Percentiles rank a stretch among this genome's conserved stretches.
Evolutionary conservation across 768 basidiomycete genomes (phyloP).

Genomic region (Suillus lakei): DNA sequence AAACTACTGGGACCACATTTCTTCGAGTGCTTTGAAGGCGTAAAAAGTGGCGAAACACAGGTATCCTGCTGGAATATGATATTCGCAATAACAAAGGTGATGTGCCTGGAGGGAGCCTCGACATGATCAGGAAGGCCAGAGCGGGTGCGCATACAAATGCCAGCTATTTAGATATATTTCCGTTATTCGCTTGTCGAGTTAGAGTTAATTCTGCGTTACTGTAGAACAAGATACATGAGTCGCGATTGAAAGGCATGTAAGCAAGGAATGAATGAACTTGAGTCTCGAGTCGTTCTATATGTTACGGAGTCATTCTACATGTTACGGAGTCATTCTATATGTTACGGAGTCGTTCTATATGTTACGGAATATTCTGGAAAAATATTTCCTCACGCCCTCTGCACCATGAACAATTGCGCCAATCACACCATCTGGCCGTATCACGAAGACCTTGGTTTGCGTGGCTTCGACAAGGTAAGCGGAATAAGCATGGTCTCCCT

Average conservation of each 20-base stretch:
- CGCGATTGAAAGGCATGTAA: too few species aligned
- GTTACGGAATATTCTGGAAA: conserved; percentile 20
- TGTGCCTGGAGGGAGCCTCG: not conserved
- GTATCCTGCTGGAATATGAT: too few species aligned
- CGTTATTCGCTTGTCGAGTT: not conserved
- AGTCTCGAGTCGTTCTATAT: too few species aligned
- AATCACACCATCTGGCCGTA: conserved; percentile 48
- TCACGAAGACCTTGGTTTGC: conserved; percentile 33
- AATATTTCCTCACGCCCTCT: conserved; percentile 16
- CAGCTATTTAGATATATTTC: not conserved
- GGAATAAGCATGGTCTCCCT: conserved; percentile 36
- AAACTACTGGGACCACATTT: not conserved
- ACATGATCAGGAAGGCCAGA: not conserved
- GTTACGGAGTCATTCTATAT: too few species aligned
- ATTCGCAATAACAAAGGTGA: not conserved
- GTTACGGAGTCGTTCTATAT: too few species aligned
- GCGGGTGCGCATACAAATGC: not conserved
- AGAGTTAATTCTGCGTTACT: too few species aligned
- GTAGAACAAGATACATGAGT: not conserved
- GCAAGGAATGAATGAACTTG: not conserved
- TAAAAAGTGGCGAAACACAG: not conserved
- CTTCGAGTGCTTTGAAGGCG: not conserved
- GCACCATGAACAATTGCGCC: conserved; percentile 39
- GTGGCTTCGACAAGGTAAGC: conserved; percentile 38
- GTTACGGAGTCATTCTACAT: too few species aligned